A percentile compares a stretch with the other conserved stretches of the same genome.
phyloP scores from a whole-genome alignment of 305 asterid genomes.

The Ruellia speciosa region DNA sequence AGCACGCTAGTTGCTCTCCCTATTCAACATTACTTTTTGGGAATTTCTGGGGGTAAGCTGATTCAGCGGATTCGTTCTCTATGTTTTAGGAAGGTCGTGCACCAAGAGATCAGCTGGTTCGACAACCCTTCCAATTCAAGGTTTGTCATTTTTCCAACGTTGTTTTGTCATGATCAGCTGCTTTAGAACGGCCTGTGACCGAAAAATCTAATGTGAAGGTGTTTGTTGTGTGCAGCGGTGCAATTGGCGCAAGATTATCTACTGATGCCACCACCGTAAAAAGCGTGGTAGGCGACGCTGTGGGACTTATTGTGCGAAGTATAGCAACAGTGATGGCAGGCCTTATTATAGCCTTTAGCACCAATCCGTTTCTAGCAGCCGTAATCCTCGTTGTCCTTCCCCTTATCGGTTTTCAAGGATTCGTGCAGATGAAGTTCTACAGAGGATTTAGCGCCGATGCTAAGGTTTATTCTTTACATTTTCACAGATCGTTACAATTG shows the following conservation, averaged over 20 bases:
- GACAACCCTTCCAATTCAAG: constrained; percentile 82
- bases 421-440: constrained; percentile 50
- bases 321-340: constrained; percentile 51
- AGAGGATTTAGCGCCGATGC: constrained; percentile 62
- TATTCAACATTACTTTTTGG: constrained; percentile 60
- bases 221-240: constrained; percentile 47
- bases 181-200: too few relatives aligned
- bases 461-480: constrained; percentile 40
- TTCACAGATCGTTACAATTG: too few relatives aligned
- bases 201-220: too few relatives aligned
- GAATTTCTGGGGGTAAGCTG: constrained; percentile 69
- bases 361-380: constrained; percentile 72
- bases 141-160: constrained; percentile 23
- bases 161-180: too few relatives aligned
- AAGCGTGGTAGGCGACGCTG: constrained; percentile 69
- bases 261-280: constrained; percentile 63
- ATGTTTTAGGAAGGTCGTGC: constrained; percentile 58
- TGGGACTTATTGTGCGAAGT: constrained; percentile 69
- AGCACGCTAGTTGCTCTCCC: constrained; percentile 37
- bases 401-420: constrained; percentile 62
- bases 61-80: constrained; percentile 66
- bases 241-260: constrained; percentile 75
- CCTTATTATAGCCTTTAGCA: constrained; percentile 56
- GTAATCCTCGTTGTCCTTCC: constrained; percentile 47
- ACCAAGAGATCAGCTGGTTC: constrained; percentile 84